A percentile compares a stretch with the other conserved stretches of the same genome.
These are phyloP conservation scores for Acanthamoeba sp. DNA, from an alignment of 208 protist genomes.

Conservation along the genomic window DNA sequence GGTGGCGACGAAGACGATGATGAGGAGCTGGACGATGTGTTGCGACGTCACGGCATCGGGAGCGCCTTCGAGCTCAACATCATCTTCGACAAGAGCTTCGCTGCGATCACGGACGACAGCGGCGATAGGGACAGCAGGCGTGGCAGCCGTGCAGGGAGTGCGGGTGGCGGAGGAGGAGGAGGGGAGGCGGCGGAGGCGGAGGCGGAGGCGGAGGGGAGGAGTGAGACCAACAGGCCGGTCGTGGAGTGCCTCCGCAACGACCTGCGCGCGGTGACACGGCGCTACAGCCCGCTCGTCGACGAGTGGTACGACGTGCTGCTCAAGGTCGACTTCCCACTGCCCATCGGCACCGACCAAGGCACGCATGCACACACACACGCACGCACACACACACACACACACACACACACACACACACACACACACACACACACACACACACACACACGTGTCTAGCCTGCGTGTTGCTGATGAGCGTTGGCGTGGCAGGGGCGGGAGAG, in stretches of 20 bases:
- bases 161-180: not conserved
- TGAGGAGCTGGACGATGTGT: conserved; percentile 7
- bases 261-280: not conserved
- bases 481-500: not conserved
- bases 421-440: too few species aligned
- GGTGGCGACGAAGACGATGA: not conserved
- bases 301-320: conserved; percentile 25
- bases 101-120: not conserved
- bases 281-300: not conserved
- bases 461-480: not conserved
- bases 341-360: not conserved
- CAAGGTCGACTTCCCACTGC: not conserved
- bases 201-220: not conserved
- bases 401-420: not conserved
- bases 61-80: conserved; percentile 26
- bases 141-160: not conserved
- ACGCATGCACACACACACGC: too few species aligned
- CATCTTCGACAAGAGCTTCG: conserved; percentile 50
- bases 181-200: not conserved
- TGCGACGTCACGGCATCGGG: conserved; percentile 23
- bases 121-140: not conserved
- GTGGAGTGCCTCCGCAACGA: not conserved
- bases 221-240: not conserved
- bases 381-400: too few species aligned
- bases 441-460: not conserved